phyloP scores from a whole-genome alignment of 768 basidiomycete genomes.

The Cyclocybe aegerita region DNA sequence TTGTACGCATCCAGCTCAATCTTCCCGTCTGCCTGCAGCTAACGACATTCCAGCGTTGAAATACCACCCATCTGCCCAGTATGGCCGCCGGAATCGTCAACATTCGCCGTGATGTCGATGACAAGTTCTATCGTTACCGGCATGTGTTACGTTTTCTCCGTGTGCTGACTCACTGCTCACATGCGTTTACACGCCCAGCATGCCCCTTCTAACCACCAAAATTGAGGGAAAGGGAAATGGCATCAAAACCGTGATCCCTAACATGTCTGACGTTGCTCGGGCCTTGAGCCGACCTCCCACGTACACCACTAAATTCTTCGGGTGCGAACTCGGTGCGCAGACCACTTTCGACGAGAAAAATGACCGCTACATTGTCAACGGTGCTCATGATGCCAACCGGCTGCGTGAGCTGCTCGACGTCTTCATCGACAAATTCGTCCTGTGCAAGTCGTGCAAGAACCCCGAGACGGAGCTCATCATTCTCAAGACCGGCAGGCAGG shows the following conservation, averaged over 20 bases:
- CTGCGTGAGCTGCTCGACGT: conserved; percentile 93
- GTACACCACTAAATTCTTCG: conserved; percentile 99
- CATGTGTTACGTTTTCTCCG: conserved; percentile 28
- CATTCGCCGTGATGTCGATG: conserved; percentile 94
- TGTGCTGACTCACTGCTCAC: background rate
- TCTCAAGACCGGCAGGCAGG: conserved; percentile 75
- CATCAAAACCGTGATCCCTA: conserved; percentile 98
- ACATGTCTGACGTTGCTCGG: conserved; percentile 97
- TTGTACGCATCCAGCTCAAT: conserved; percentile 36
- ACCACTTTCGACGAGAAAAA: conserved; percentile 95
- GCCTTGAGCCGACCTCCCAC: conserved; percentile 93
- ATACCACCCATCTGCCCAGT: conserved; percentile 46
- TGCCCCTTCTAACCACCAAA: conserved; percentile 94
- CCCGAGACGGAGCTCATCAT: conserved; percentile 96
- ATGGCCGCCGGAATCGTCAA: conserved; percentile 91
- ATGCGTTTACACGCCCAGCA: conserved; percentile 45
- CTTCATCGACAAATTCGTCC: conserved; percentile 98
- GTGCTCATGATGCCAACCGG: conserved; percentile 88
- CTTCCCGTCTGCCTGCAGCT: background rate
- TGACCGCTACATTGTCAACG: conserved; percentile 98
- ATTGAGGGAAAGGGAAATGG: conserved; percentile 99
- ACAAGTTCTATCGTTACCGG: conserved; percentile 96
- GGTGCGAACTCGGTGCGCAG: conserved; percentile 97
- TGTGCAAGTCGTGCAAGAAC: conserved; percentile 98
- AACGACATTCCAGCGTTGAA: conserved; percentile 53